A percentile compares a stretch with the other conserved stretches of the same genome.
These are phyloP conservation scores for Aspergillus arachidicola DNA, from an alignment of 2,329 filamentous ascomycete genomes.

Conservation along the genomic window DNA sequence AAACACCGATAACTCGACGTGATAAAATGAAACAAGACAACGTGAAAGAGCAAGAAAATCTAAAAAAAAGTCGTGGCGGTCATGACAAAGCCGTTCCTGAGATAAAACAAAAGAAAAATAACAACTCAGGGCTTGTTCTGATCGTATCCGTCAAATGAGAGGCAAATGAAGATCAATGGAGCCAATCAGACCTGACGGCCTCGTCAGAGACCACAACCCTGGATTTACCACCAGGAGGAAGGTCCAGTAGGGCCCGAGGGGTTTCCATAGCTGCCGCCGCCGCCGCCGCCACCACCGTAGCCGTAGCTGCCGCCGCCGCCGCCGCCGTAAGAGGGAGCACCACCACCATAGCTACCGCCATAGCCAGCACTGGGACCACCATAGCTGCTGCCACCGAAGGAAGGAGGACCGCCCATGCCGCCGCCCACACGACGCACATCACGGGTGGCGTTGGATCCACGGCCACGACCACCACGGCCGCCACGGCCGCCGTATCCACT, in stretches of 20 bases:
- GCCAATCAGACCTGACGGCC: constrained; percentile 43
- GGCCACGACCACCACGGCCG: constrained; percentile 72
- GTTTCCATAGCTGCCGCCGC: constrained; percentile 31
- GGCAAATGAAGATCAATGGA: constrained; percentile 35
- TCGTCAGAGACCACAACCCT: constrained; percentile 42
- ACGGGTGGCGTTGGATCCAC: constrained; percentile 67
- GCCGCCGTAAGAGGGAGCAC: constrained; percentile 22
- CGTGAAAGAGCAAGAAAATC: constrained; percentile 23
- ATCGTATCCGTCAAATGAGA: constrained; percentile 42
- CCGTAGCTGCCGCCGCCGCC: constrained; percentile 40
- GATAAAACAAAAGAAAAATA: constrained; percentile 30
- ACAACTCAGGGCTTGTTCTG: constrained; percentile 40
- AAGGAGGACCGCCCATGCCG: constrained; percentile 42
- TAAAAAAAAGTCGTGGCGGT: constrained; percentile 47
- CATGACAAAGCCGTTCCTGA: constrained; percentile 49
- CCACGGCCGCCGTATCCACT: constrained; percentile 76
- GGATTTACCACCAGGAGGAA: constrained; percentile 56
- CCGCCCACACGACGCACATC: constrained; percentile 79
- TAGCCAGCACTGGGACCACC: constrained; percentile 33
- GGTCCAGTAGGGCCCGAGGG: constrained; percentile 53
- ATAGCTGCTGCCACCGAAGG: constrained; percentile 38
- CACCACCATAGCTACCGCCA: constrained; percentile 31
- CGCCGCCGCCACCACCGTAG: constrained; percentile 23
- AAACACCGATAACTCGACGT: constrained; percentile 26
- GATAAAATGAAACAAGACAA: constrained; percentile 27